phyloP scores from a whole-genome alignment of 2,329 filamentous ascomycete genomes.

The Aureobasidium melanogenum region DNA sequence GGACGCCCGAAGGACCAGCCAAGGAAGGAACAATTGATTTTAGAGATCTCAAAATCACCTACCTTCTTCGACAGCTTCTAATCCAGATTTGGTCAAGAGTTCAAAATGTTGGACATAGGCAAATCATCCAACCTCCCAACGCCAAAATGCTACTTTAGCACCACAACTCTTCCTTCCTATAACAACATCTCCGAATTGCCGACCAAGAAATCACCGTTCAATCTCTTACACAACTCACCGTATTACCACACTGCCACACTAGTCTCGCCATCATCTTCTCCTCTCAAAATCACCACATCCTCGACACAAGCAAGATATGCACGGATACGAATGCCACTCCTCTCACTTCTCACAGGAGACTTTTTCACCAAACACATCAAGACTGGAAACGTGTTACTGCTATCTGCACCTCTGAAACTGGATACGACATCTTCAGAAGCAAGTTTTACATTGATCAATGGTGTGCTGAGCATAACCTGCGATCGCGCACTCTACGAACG shows the following conservation, averaged over 20 bases:
- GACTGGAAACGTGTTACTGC: conserved; percentile 42
- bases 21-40: not conserved
- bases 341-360: conserved; percentile 59
- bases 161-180: conserved; percentile 56
- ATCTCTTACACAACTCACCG: conserved; percentile 47
- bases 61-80: too few relatives aligned
- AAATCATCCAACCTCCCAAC: conserved; percentile 14
- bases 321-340: conserved; percentile 62
- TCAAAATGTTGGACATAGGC: conserved; percentile 13
- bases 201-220: conserved; percentile 66
- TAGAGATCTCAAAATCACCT: too few relatives aligned
- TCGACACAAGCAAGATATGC: conserved; percentile 39
- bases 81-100: too few relatives aligned
- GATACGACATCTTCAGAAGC: conserved; percentile 75
- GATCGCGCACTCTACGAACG: conserved; percentile 76
- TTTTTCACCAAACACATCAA: conserved; percentile 87
- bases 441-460: conserved; percentile 61
- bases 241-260: conserved; percentile 55
- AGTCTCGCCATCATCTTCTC: not conserved
- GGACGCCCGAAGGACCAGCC: not conserved
- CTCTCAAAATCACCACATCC: not conserved
- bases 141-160: conserved; percentile 64
- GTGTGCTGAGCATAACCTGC: conserved; percentile 67
- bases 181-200: conserved; percentile 63
- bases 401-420: not conserved